Conservation (phyloP, 2,329 filamentous ascomycete genomes). For the Fusarium sacchari region DNA sequence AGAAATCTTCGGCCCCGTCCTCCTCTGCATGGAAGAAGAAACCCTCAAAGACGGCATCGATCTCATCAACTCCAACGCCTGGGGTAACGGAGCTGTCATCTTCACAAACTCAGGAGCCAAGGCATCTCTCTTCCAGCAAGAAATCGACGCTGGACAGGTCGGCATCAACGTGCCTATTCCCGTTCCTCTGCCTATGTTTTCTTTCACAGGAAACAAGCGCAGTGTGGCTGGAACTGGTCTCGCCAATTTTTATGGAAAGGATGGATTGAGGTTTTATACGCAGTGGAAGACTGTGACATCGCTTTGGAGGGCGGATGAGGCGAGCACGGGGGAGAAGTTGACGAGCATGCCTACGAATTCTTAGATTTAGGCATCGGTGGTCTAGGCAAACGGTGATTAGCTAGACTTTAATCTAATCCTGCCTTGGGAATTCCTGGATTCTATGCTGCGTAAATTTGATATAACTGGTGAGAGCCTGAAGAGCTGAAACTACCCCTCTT, state of each 20-base stretch:
- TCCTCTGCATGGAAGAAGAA: conserved; percentile 78
- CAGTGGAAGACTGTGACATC: conserved; percentile 94
- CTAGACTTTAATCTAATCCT: background rate
- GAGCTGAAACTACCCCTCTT: background rate
- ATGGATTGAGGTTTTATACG: conserved; percentile 88
- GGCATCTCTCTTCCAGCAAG: conserved; percentile 76
- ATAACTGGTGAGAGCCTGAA: fast-evolving
- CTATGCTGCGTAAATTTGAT: fast-evolving
- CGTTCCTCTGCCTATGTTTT: conserved; percentile 72
- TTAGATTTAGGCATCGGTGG: background rate
- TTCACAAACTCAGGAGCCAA: conserved; percentile 79
- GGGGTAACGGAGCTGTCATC: conserved; percentile 82
- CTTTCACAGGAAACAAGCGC: conserved; percentile 80
- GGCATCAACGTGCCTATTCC: conserved; percentile 82
- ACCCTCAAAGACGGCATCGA: conserved; percentile 80
- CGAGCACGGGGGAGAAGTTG: conserved; percentile 20
- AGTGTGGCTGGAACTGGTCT: conserved; percentile 86
- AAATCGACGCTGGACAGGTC: conserved; percentile 83
- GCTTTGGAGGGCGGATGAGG: conserved; percentile 66
- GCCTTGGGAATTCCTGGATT: fast-evolving
- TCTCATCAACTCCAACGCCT: conserved; percentile 82
- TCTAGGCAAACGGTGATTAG: fast-evolving
- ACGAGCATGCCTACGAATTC: conserved; percentile 22
- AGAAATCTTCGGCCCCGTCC: conserved; percentile 83
- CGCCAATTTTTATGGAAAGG: conserved; percentile 90